Conservation (phyloP, 2,329 filamentous ascomycete genomes). For the Claviceps fusiformis region DNA sequence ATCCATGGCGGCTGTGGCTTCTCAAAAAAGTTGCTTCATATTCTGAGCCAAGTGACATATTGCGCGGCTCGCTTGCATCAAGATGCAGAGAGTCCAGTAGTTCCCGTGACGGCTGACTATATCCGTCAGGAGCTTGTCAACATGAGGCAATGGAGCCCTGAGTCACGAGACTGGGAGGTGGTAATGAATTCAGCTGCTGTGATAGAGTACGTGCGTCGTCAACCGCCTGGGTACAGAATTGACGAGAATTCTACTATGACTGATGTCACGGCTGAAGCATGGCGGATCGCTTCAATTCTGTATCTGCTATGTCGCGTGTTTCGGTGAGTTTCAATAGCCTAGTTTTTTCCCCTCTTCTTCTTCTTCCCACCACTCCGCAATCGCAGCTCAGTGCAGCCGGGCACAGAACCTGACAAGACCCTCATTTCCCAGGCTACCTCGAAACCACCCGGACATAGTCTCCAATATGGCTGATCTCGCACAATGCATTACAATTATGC, state of each 20-base stretch:
- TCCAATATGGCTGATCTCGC: constrained; percentile 19
- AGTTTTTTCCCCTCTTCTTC: neutral
- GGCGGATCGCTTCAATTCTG: constrained; percentile 25
- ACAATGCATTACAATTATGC: constrained; percentile 25
- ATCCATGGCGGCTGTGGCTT: constrained; percentile 29
- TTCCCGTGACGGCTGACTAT: constrained; percentile 18
- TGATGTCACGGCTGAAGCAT: constrained; percentile 26
- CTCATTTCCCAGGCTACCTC: constrained; percentile 18
- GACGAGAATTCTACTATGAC: constrained; percentile 22
- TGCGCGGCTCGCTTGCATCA: constrained; percentile 21
- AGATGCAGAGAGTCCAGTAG: constrained; percentile 17
- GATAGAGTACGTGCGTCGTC: constrained; percentile 18
- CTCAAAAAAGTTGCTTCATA: constrained; percentile 24
- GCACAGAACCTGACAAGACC: neutral
- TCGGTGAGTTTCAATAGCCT: constrained; percentile 14
- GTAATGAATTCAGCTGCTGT: constrained; percentile 7
- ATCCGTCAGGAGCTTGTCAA: constrained; percentile 15
- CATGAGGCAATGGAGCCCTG: constrained; percentile 24
- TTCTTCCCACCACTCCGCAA: neutral
- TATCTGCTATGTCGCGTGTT: constrained; percentile 26
- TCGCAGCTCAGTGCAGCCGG: neutral
- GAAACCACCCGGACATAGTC: constrained; percentile 22
- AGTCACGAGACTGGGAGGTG: constrained; percentile 14
- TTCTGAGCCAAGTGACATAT: constrained; percentile 24
- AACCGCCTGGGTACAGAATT: constrained; percentile 13